A percentile compares a stretch with the other conserved stretches of the same genome.
These are phyloP conservation scores for Pythium dissimile DNA, from an alignment of 352 stramenopile species.

Conservation along the genomic window DNA sequence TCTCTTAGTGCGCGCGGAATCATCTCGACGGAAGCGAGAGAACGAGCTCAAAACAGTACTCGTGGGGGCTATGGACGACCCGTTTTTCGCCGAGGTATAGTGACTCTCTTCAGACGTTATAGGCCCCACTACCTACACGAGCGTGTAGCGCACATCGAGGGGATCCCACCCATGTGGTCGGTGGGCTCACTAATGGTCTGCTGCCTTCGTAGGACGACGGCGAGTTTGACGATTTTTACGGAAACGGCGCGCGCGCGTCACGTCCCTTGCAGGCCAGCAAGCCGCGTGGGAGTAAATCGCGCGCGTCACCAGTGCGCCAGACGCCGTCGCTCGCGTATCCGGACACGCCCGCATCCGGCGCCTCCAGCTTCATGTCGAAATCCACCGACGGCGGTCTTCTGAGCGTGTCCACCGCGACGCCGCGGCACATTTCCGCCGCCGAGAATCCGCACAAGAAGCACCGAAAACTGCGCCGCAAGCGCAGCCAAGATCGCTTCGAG, in stretches of 20 bases:
- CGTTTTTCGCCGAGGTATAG: slow-evolving; percentile 49
- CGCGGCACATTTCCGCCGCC: slow-evolving; percentile 11
- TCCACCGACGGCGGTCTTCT: slow-evolving; percentile 8
- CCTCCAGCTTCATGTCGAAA: slow-evolving; percentile 24
- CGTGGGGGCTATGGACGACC: slow-evolving; percentile 27
- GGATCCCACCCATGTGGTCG: neutral
- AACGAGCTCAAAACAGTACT: neutral
- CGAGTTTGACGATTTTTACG: slow-evolving; percentile 79
- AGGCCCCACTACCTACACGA: neutral
- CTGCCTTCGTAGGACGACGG: slow-evolving; percentile 45
- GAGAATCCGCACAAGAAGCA: slow-evolving; percentile 14
- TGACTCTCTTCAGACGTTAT: neutral
- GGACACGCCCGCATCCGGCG: slow-evolving; percentile 20
- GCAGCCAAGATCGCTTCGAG: slow-evolving; percentile 60
- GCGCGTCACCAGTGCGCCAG: neutral
- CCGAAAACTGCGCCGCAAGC: slow-evolving; percentile 34
- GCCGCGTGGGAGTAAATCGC: slow-evolving; percentile 2
- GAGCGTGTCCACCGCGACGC: slow-evolving; percentile 1
- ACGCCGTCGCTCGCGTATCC: slow-evolving; percentile 11
- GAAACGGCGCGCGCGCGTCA: slow-evolving; percentile 2
- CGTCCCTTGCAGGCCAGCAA: slow-evolving; percentile 7
- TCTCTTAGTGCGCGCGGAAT: neutral
- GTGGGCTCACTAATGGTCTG: neutral
- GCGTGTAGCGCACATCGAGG: neutral
- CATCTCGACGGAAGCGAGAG: neutral